Evolutionary conservation across 139 green algal genomes (phyloP).

Genomic region (Auxenochlorella pyrenoidosa): DNA sequence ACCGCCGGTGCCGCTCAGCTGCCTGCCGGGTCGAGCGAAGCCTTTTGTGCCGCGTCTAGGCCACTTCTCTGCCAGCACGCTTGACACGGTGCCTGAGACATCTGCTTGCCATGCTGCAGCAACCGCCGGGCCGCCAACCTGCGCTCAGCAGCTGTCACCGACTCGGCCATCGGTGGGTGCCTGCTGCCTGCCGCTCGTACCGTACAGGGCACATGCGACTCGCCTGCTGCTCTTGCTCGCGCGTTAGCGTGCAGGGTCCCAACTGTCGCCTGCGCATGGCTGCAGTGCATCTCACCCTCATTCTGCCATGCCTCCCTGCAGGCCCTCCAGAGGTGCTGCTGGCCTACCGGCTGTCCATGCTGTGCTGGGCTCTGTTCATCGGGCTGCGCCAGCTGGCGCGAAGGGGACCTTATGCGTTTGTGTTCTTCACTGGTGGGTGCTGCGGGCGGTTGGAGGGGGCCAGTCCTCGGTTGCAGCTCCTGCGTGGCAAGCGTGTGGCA

Average conservation of each 20-base stretch:
- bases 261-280: too few species aligned
- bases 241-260: too few species aligned
- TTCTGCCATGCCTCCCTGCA: background rate
- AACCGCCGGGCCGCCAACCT: background rate
- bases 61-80: too few species aligned
- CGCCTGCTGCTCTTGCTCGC: background rate
- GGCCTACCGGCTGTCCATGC: conserved; percentile 4
- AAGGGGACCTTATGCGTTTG: background rate
- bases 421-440: conserved; percentile 29
- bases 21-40: too few species aligned
- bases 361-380: conserved; percentile 25
- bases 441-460: background rate
- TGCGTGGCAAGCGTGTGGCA: background rate
- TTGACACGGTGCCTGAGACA: background rate
- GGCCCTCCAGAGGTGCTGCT: conserved; percentile 10
- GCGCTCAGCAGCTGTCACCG: background rate
- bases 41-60: background rate
- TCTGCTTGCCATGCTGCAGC: background rate
- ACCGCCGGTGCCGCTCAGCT: too few species aligned
- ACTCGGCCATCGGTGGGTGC: background rate
- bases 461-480: background rate
- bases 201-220: background rate
- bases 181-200: background rate
- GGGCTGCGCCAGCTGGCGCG: conserved; percentile 5
- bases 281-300: too few species aligned